Evolutionary conservation across 495 filamentous ascomycete species (phyloP), one percentile per base, ranked within the genome.

Genomic region (Cercophora newfieldiana): DNA sequence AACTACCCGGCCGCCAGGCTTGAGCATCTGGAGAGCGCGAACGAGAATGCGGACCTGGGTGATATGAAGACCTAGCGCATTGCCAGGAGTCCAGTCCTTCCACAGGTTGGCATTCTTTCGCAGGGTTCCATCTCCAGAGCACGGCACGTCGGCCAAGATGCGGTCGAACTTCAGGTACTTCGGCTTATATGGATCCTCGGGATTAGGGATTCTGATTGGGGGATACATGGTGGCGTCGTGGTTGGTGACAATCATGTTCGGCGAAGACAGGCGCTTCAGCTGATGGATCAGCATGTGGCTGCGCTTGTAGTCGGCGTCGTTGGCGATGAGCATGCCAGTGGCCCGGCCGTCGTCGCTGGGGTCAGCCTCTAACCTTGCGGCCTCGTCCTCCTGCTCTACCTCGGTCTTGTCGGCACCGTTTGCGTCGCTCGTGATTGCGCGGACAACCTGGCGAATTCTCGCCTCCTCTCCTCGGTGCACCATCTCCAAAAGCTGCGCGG

Each of bases 221-320:
- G 95, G 95, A 77, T 91, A 99, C 85, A 96, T 88, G 25, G 93
- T 97, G 30, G 96, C 95, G 75, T 99, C 96, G 77, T 99, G 95
- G 73, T 99, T 98, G 21, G 92, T 97, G 68, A 99, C 94, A 66
- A 99, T 92, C 71, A 99, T 79, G 73, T 99, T 99, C 1, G 95
- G 95, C 19, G 96, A 98, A 68, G 93, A 96, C 31, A 99, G 82
- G 65, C 95, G 89, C 82, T 99, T 99, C 69, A 97, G 90, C 77
- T 99, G 95, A 74, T 99, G 95, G 66, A 97, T 91, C 66, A 99
- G 80, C 91, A 99, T 94, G 76, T 98, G 94, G 22, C 90, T 89
- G 64, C 95, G 90, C 83, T 92, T 95, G 82, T 96, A 96, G 74
- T 99, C 96, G 64, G 87, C 87, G 72, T 99, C 95, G 75, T 99